Percentiles rank a stretch among this genome's conserved stretches.
Evolutionary conservation across 768 basidiomycete genomes (phyloP).

Genomic region (Dioszegia aurantiaca): DNA sequence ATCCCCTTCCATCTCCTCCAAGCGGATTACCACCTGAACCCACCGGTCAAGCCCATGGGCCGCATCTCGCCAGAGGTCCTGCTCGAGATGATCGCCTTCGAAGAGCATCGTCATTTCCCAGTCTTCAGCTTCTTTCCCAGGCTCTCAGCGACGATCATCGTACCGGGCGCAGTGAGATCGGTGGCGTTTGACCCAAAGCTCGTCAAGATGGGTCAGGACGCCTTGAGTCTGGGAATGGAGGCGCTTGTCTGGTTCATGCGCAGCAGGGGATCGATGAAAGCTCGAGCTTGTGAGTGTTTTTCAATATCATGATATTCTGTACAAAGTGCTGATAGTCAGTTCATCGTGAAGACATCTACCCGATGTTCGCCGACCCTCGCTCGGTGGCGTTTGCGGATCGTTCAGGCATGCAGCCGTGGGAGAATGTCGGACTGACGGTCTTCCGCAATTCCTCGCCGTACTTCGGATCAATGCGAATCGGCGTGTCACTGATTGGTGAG

Average conservation of each 20-base stretch:
- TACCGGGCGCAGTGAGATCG: background rate
- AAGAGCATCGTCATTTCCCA: constrained; percentile 6
- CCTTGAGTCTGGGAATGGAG: constrained; percentile 6
- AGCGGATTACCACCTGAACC: constrained; percentile 16
- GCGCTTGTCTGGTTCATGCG: constrained; percentile 14
- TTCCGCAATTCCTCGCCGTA: background rate
- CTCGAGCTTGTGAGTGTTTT: background rate
- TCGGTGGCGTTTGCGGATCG: constrained; percentile 5
- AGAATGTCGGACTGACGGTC: constrained; percentile 7
- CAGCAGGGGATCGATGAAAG: background rate
- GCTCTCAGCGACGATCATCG: background rate
- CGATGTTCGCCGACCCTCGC: constrained; percentile 10
- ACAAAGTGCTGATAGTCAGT: background rate
- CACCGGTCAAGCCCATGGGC: constrained; percentile 50
- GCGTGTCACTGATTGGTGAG: constrained; percentile 8
- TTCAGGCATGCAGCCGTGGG: background rate
- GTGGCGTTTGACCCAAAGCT: constrained; percentile 6
- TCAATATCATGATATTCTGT: background rate
- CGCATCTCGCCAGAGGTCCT: constrained; percentile 49
- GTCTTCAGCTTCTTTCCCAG: constrained; percentile 12
- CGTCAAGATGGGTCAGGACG: background rate
- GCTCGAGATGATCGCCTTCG: constrained; percentile 17
- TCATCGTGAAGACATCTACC: constrained; percentile 1
- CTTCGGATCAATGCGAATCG: constrained; percentile 1
- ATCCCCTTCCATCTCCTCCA: constrained; percentile 29